phyloP scores from a whole-genome alignment of 139 green algal species.

The Micromonas pusilla region DNA sequence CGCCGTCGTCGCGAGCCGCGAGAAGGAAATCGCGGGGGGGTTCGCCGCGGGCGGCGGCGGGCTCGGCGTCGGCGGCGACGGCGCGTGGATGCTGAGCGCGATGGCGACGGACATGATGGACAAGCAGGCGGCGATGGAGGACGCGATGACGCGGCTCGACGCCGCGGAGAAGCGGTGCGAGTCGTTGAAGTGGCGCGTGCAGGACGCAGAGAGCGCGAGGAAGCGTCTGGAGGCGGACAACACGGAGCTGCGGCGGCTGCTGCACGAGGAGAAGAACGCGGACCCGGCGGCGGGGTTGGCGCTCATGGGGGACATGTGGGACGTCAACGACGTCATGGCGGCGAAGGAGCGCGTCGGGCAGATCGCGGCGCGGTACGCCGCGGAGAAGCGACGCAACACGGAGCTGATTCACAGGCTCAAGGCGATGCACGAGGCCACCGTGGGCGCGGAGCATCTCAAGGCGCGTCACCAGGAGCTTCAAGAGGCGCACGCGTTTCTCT shows the following conservation, averaged over 20 bases:
- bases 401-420: constrained; percentile 10
- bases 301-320: neutral
- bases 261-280: constrained; percentile 17
- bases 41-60: neutral
- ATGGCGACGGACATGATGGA: neutral
- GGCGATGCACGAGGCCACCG: constrained; percentile 1
- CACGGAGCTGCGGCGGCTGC: constrained; percentile 7
- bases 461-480: constrained; percentile 16
- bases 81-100: neutral
- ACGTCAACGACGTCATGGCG: neutral
- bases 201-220: neutral
- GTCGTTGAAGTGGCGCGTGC: neutral
- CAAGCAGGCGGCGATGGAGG: neutral
- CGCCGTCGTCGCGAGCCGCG: neutral
- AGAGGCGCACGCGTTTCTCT: constrained; percentile 19
- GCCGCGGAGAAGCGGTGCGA: neutral
- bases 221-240: neutral
- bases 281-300: neutral
- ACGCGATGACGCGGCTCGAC: neutral
- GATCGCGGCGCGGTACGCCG: neutral
- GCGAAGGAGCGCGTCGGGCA: neutral
- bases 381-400: constrained; percentile 16
- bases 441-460: constrained; percentile 8
- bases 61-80: neutral
- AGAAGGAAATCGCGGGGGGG: neutral